Percentiles rank a stretch among this genome's conserved stretches.
phyloP scores from a whole-genome alignment of 106 monocot genomes.

The Agapanthus africanus region DNA sequence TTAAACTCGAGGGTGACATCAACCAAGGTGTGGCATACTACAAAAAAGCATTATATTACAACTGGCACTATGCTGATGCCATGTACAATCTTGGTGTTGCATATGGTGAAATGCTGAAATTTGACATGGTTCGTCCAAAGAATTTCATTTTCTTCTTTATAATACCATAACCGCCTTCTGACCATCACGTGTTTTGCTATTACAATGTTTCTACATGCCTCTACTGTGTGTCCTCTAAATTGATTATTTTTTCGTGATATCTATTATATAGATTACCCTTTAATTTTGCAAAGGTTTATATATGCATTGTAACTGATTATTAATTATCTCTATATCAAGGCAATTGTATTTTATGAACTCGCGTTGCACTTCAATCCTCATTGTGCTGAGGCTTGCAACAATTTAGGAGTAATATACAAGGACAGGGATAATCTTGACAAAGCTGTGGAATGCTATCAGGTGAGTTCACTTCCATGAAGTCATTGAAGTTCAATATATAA shows the following conservation, averaged over 20 bases:
- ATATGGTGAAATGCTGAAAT: conserved; percentile 99
- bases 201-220: neutral
- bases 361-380: conserved; percentile 98
- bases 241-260: neutral
- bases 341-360: conserved; percentile 95
- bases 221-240: neutral
- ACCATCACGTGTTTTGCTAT: neutral
- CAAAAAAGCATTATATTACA: conserved; percentile 93
- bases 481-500: conserved; percentile 6
- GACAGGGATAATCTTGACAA: conserved; percentile 98
- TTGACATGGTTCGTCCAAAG: conserved; percentile 78
- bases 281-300: neutral
- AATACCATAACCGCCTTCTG: neutral
- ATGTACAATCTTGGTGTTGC: conserved; percentile 99
- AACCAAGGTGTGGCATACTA: conserved; percentile 89
- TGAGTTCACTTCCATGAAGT: conserved; percentile 15
- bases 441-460: conserved; percentile 99
- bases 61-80: conserved; percentile 98
- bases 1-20: conserved; percentile 95
- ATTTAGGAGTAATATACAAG: conserved; percentile 98
- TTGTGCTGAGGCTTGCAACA: conserved; percentile 98
- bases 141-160: neutral
- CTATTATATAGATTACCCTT: neutral
- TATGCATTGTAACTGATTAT: conserved; percentile 8
- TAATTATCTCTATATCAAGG: conserved; percentile 40